Base-by-base conservation (phyloP, 2,329 filamentous ascomycete genomes). In the Myrmaecium sp. region DNA sequence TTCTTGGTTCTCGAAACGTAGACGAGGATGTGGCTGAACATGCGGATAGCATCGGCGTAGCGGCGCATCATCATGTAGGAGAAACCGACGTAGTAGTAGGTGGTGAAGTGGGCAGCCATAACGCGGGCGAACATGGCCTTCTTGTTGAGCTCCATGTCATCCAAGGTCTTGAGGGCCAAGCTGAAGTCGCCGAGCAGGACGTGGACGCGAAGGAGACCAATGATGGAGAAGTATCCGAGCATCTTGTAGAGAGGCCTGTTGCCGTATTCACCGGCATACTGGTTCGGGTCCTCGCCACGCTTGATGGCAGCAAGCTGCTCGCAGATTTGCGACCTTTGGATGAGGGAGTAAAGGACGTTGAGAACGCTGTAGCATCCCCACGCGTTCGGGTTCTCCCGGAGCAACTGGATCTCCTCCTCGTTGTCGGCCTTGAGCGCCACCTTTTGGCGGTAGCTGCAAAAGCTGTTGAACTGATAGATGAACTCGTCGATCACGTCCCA, bases 11-110 rank as follows among this genome's bases (percentile, higher is more conserved):
- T 70, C 42, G 83, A 93, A 40, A 98, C 84, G 61, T 95, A 98
- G 60, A 98, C 78, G 44, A 98, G 74, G 57, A 98, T 98, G 69
- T 98, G 89, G 67, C 81, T 92, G 74, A 98, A 98, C 77, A 94
- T 93, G 68, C 86, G 83, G 62, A 98, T 94, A 55, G 89, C 89
- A 58, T 98, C 89, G 58, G 83, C 81, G 55, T 98, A 98, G 52
- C 89, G 81, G 62, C 89, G 83, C 81, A 95, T 92, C 89, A 98
- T 98, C 86, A 98, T 95, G 76, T 98, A 98, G 42, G 82, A 92
- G 73, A 98, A 98, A 42, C 89, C 89, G 36, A 98, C 86, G 55
- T 95, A 95, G 73, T 98, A 98, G 72, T 95, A 98, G 39, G 89
- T 98, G 41, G 86, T 94, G 64, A 95, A 95, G 66, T 98, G 89